Base-by-base conservation (phyloP, 371 early-diverging fungal genomes). In the Antonospora locustae region DNA sequence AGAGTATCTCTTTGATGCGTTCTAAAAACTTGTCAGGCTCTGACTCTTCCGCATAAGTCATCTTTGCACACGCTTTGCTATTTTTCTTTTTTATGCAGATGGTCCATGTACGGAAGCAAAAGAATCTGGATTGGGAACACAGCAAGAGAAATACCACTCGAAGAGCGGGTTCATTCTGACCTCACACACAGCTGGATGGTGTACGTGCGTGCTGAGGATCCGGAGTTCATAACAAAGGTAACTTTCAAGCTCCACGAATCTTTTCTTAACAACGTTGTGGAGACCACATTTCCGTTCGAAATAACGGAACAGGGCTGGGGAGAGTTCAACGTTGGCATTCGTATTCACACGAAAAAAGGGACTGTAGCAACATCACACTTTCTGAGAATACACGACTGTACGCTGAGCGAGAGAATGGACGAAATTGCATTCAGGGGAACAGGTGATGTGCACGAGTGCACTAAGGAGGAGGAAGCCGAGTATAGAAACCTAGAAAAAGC, bases 301-400 rank as follows among this genome's bases (percentile, higher is more conserved):
- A 79, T 90, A 11, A 76, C 77, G 39, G 91, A 92, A 69, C 86
- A 86, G 6, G 94, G 88, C 19, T 95, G 96, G 96, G 96, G 96
- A 63, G 92, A 95, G 75, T 95, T 95, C 67, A 90, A 88, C 41
- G 83, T 91, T 29, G 78, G 80, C 43, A 88, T 93, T 65, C 85
- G 85, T 69, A 80, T 95, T 40, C 27, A 50, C 14, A 27, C 63
- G 17, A 67, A 67, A 30, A 54, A 63, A 46, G 67, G 63, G 6
- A 53, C 45, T 30, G 6, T 67, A 28, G 1, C 2, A 6, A 58
- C 55, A 2, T 53, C 50, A 38, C 67, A 67, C 34, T 67, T 54
- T 38, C 44, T 67, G 7, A 37, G 53, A 23, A 50, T 67, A n/a
- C 63, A 67, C 50, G 67, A 51, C 2, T 46, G 48, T 5, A 30